Conservation (phyloP, 2,329 filamentous ascomycete species). For the Didymella lethalis region DNA sequence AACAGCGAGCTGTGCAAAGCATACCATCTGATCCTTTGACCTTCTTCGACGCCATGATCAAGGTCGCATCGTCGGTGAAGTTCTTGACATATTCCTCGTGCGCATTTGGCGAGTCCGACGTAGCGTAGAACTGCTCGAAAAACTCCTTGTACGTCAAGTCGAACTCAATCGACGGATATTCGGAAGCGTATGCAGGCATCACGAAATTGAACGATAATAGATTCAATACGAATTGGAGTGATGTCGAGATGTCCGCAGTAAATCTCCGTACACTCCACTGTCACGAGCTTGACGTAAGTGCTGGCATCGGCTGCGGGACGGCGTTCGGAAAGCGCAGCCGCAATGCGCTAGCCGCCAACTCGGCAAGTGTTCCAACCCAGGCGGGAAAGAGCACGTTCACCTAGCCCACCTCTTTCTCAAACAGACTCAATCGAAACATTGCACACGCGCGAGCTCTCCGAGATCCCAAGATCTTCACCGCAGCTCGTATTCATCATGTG, state of each 20-base stretch:
- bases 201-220: slow-evolving; percentile 3
- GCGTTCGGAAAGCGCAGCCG: slow-evolving; percentile 12
- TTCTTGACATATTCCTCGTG: slow-evolving; percentile 59
- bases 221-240: slow-evolving; percentile 4
- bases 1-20: not conserved
- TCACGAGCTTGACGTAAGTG: slow-evolving; percentile 15
- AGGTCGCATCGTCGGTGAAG: slow-evolving; percentile 59
- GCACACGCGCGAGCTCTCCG: not conserved
- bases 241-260: slow-evolving; percentile 9
- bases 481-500: not conserved
- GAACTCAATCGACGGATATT: slow-evolving; percentile 48
- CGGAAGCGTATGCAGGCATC: slow-evolving; percentile 47
- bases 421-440: slow-evolving; percentile 5
- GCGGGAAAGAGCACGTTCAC: slow-evolving; percentile 9
- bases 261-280: slow-evolving; percentile 16
- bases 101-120: slow-evolving; percentile 57
- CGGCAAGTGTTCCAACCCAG: slow-evolving; percentile 8
- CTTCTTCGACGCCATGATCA: slow-evolving; percentile 62
- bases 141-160: slow-evolving; percentile 54
- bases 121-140: slow-evolving; percentile 58
- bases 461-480: slow-evolving; percentile 4
- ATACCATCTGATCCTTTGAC: slow-evolving; percentile 57
- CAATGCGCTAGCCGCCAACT: slow-evolving; percentile 8
- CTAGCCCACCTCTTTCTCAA: slow-evolving; percentile 6
- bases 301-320: slow-evolving; percentile 12